Evolutionary conservation across 345 rosid genomes (phyloP), one percentile per base, ranked within the genome.

Genomic region (Pugionium dolabratum): DNA sequence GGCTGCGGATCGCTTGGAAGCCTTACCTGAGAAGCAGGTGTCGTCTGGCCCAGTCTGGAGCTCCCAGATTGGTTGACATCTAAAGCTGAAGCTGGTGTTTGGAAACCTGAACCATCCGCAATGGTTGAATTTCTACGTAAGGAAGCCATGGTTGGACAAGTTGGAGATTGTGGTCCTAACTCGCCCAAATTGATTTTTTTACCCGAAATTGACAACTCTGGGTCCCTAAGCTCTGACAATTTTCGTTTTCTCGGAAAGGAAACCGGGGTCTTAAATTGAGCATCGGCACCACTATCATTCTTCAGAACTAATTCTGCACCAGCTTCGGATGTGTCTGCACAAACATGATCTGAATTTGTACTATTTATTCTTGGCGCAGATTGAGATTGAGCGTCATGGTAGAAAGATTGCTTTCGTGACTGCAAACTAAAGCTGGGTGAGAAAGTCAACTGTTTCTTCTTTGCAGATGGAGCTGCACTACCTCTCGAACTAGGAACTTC

Each of bases 221-320:
- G 26, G 53, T 86, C 99, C 78, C 83, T 94, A 55, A 90, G 58
- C 65, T 90, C 97, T 0, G 77, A 77, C 58, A 83, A 66, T 51
- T 94, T 94, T 56, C 99, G 79, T 79, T 90, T 90, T 82, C 82
- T 79, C 25, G 93, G 95, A 68, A 86, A 66, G 31, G 77, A 39
- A 66, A 81, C 68, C 42, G 96, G 96, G 45, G 95, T 85, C 81
- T 82, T 94, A 73, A 77, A 82, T 41, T 79, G 80, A 71, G 77
- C 64, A 30, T 90, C 97, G 7, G 71, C 49, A 55, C 85, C 96
- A 65, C 49, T 49, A 71, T 67, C 76, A 34, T 59, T 65, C 70
- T 79, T 85, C 26, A 43, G 54, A 46, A 43, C 64, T 51, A 76
- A 59, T 57, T 86, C 94, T 8, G 79, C 63, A 2, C 61, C 74